These are phyloP conservation scores for Nicotiana sylvestris DNA, from an alignment of 257 asterid species.

Conservation along the genomic window DNA sequence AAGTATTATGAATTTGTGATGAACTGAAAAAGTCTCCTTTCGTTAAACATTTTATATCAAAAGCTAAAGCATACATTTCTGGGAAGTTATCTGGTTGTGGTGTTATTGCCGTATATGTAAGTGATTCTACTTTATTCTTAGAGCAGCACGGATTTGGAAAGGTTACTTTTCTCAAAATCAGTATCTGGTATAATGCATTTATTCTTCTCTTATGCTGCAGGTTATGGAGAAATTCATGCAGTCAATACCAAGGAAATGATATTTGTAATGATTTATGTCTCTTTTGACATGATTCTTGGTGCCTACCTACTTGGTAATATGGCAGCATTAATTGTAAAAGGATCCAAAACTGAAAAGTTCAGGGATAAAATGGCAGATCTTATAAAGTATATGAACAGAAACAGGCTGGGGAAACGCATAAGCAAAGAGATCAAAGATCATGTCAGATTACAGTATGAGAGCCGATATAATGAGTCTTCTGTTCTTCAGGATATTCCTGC, in stretches of 20 bases:
- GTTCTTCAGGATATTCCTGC: slow-evolving; percentile 60
- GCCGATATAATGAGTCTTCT: slow-evolving; percentile 39
- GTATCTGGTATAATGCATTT: background rate
- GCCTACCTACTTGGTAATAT: slow-evolving; percentile 78
- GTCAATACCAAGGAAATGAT: slow-evolving; percentile 71
- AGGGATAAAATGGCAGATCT: slow-evolving; percentile 67
- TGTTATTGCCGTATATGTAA: background rate
- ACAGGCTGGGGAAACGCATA: slow-evolving; percentile 52
- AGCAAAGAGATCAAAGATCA: slow-evolving; percentile 52
- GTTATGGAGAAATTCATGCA: slow-evolving; percentile 75
- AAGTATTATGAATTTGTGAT: background rate
- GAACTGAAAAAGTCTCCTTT: background rate
- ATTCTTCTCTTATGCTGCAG: slow-evolving; percentile 24
- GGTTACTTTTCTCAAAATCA: background rate
- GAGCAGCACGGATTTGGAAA: background rate
- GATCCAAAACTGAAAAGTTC: slow-evolving; percentile 65
- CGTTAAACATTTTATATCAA: background rate
- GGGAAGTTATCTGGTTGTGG: background rate
- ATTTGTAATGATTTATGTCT: slow-evolving; percentile 65
- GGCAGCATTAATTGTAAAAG: slow-evolving; percentile 77
- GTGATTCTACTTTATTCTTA: background rate
- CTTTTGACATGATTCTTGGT: slow-evolving; percentile 77
- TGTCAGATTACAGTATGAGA: slow-evolving; percentile 57
- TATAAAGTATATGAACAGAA: slow-evolving; percentile 47
- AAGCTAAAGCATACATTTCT: background rate